phyloP scores from a whole-genome alignment of 192 early-diverging fungal genomes.

The Coemansia sp. region DNA sequence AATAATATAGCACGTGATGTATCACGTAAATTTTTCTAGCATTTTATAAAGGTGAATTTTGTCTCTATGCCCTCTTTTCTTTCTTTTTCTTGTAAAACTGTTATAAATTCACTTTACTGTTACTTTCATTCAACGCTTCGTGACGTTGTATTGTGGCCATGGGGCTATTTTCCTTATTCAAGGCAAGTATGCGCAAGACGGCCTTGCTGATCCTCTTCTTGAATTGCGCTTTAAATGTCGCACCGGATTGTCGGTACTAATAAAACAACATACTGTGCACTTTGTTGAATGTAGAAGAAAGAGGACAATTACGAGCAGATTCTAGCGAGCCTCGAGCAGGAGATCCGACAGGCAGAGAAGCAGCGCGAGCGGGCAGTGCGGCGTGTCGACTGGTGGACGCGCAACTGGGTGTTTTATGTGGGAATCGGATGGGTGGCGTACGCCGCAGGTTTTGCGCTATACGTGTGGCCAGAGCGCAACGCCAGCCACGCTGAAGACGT shows the following conservation, averaged over 20 bases:
- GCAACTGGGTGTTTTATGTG: slow-evolving; percentile 44
- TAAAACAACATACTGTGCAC: neutral
- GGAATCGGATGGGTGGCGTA: slow-evolving; percentile 38
- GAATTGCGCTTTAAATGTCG: neutral
- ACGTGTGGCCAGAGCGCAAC: slow-evolving; percentile 44
- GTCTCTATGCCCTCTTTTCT: too few relatives aligned
- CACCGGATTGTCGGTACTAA: neutral
- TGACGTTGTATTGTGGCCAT: slow-evolving; percentile 7
- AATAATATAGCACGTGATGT: too few relatives aligned
- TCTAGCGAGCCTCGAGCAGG: slow-evolving; percentile 57
- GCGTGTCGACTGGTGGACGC: slow-evolving; percentile 32
- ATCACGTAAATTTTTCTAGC: too few relatives aligned
- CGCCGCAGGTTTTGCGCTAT: slow-evolving; percentile 29
- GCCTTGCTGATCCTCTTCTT: neutral
- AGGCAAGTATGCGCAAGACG: slow-evolving; percentile 7
- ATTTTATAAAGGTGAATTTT: neutral
- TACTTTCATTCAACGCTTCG: neutral
- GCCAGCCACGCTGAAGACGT: slow-evolving; percentile 13
- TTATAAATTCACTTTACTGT: neutral
- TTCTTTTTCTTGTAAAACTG: neutral
- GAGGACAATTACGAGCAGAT: slow-evolving; percentile 62
- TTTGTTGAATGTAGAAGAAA: slow-evolving; percentile 28
- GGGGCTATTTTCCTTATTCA: slow-evolving; percentile 39
- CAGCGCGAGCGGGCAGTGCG: slow-evolving; percentile 17
- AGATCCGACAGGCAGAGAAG: slow-evolving; percentile 54